Conservation (phyloP, 1,284 basidiomycete species). For the Omphalotus olearius region DNA sequence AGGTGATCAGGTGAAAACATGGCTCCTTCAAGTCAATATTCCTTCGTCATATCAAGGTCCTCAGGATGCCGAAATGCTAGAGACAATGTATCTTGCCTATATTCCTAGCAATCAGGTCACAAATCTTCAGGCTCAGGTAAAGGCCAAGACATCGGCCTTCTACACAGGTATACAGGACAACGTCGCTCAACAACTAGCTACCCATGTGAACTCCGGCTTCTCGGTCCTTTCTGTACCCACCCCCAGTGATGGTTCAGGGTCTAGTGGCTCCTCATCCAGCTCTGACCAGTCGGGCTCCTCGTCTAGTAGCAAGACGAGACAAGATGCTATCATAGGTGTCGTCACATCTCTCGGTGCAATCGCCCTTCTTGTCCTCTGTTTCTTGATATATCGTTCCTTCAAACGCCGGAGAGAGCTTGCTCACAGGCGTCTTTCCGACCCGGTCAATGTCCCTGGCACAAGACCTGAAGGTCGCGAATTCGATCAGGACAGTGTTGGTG, state of each 20-base stretch:
- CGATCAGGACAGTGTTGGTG: conserved; percentile 69
- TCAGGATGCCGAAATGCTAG: conserved; percentile 41
- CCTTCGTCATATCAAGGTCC: conserved; percentile 47
- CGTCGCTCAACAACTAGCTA: conserved; percentile 47
- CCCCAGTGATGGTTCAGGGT: conserved; percentile 21
- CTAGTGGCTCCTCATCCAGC: conserved; percentile 18
- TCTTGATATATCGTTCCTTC: conserved; percentile 57
- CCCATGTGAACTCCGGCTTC: conserved; percentile 57
- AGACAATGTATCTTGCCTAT: conserved; percentile 59
- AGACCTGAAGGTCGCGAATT: conserved; percentile 64
- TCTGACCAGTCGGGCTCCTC: conserved; percentile 22
- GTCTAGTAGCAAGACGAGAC: conserved; percentile 38
- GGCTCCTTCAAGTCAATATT: conserved; percentile 54
- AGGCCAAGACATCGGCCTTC: conserved; percentile 50
- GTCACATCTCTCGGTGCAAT: conserved; percentile 71
- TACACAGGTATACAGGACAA: conserved; percentile 43
- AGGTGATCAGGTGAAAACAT: conserved; percentile 46
- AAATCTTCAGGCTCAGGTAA: conserved; percentile 51
- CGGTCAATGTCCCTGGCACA: conserved; percentile 32
- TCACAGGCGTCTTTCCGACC: conserved; percentile 61
- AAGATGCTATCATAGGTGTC: conserved; percentile 79
- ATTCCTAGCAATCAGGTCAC: conserved; percentile 47
- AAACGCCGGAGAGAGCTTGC: conserved; percentile 57
- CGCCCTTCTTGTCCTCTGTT: conserved; percentile 59
- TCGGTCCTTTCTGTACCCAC: conserved; percentile 44